Base-by-base conservation (phyloP, 371 early-diverging fungal genomes). In the Gilbertella persicaria region DNA sequence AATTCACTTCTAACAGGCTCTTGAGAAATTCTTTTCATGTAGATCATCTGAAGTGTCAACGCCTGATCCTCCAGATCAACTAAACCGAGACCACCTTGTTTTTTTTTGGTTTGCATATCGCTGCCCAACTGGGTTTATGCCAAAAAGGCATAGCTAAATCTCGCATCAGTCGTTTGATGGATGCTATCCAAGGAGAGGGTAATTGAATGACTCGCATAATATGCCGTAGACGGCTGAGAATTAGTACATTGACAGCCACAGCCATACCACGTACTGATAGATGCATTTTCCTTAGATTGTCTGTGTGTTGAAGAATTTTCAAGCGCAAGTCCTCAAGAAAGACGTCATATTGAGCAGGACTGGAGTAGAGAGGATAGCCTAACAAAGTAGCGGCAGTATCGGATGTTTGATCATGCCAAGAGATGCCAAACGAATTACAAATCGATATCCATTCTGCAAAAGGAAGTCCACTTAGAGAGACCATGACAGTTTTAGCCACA, bases 311-410 rank as follows among this genome's bases (percentile, higher is more conserved):
- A n/a, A n/a, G n/a, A n/a, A n/a, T n/a, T n/a, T n/a, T n/a, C n/a
- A n/a, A n/a, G n/a, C n/a, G n/a, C n/a, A n/a, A n/a, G n/a, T n/a
- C n/a, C n/a, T n/a, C n/a, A n/a, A n/a, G n/a, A n/a, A n/a, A n/a
- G n/a, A n/a, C n/a, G n/a, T n/a, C n/a, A n/a, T n/a, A n/a, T n/a
- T n/a, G n/a, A n/a, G n/a, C n/a, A n/a, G n/a, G n/a, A n/a, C n/a
- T n/a, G n/a, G n/a, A n/a, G 16, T 35, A 46, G 17, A 61, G 10
- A 5, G 62, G 56, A 28, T 52, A 62, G 2, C 58, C 63, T 5
- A 62, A 28, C 16, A 52, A 53, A 12, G 45, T 25, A 1, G 53
- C 52, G 0, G 49, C 14, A 16, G 12, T n/a, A 3, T 12, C 6
- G 7, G 35, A 29, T 1, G 5, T 14, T 1, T 21, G 1, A 17